Evolutionary conservation across 352 stramenopile genomes (phyloP).

Genomic region (Phytophthora pini): DNA sequence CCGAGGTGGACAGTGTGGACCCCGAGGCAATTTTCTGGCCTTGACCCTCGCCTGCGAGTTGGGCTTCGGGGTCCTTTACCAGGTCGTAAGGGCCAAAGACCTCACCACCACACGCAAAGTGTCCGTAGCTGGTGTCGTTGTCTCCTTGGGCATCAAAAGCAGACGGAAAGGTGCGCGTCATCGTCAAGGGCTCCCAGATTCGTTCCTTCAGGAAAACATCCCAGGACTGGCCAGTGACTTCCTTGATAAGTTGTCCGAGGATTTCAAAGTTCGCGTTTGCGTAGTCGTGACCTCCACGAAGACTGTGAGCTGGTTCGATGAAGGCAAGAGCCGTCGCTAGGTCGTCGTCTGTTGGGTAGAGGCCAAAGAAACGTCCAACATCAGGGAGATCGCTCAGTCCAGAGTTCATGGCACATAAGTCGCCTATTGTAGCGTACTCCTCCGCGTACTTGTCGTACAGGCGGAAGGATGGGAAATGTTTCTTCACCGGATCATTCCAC

Average conservation of each 20-base stretch:
- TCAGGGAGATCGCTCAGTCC: constrained; percentile 40
- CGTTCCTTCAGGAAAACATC: constrained; percentile 53
- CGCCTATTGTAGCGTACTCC: constrained; percentile 52
- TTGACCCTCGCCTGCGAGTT: constrained; percentile 31
- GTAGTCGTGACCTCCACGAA: constrained; percentile 64
- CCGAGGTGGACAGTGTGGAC: constrained; percentile 55
- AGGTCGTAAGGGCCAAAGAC: constrained; percentile 56
- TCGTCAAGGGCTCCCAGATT: constrained; percentile 63
- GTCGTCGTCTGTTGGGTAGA: constrained; percentile 46
- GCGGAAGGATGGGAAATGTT: constrained; percentile 54
- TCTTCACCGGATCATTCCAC: constrained; percentile 65
- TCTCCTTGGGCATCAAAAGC: constrained; percentile 32
- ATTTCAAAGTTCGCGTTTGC: constrained; percentile 71
- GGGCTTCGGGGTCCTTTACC: constrained; percentile 35
- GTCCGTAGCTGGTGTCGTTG: constrained; percentile 47
- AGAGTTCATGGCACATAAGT: constrained; percentile 72
- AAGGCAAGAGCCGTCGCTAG: constrained; percentile 44
- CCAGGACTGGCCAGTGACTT: constrained; percentile 55
- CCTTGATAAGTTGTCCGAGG: constrained; percentile 63
- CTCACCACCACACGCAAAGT: constrained; percentile 57
- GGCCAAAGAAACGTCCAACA: constrained; percentile 36
- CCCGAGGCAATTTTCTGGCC: constrained; percentile 47
- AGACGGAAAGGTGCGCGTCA: constrained; percentile 61
- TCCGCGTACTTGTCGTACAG: constrained; percentile 71
- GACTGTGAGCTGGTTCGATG: constrained; percentile 46